These are phyloP conservation scores for Hypericum perforatum DNA, from an alignment of 345 rosid genomes.

Conservation along the genomic window DNA sequence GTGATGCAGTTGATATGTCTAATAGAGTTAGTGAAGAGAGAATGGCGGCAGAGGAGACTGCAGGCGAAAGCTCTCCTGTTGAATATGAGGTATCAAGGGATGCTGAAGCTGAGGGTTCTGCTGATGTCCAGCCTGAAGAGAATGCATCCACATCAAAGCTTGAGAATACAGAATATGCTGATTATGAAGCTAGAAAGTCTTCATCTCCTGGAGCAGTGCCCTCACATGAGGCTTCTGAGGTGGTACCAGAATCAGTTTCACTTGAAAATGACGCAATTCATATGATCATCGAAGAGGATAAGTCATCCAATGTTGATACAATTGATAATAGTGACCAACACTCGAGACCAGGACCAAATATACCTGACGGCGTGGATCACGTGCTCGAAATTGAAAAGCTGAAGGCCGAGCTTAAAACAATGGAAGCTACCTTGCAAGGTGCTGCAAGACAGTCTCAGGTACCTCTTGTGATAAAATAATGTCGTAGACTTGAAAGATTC, in stretches of 20 bases:
- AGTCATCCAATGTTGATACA: conserved; percentile 29
- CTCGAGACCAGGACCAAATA: conserved; percentile 35
- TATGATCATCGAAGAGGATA: conserved; percentile 25
- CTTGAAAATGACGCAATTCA: conserved; percentile 14
- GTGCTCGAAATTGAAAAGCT: conserved; percentile 60
- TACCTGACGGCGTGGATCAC: conserved; percentile 32
- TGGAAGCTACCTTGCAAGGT: conserved; percentile 93
- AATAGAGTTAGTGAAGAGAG: conserved; percentile 29
- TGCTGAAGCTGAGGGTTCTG: conserved; percentile 3
- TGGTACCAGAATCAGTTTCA: conserved; percentile 31
- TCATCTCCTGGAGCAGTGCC: conserved; percentile 26
- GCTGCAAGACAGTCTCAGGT: conserved; percentile 99
- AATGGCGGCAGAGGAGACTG: conserved; percentile 23
- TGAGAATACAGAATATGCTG: conserved; percentile 21
- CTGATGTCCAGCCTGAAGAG: conserved; percentile 13
- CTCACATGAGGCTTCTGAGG: conserved; percentile 37
- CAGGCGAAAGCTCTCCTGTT: conserved; percentile 26
- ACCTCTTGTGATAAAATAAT: conserved; percentile 10
- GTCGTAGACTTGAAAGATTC: background rate
- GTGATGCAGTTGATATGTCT: conserved; percentile 24
- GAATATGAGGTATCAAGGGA: conserved; percentile 29
- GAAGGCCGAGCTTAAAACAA: conserved; percentile 83
- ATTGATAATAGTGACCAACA: conserved; percentile 27
- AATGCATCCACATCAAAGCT: conserved; percentile 29
- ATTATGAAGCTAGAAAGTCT: conserved; percentile 22